A percentile compares a stretch with the other conserved stretches of the same genome.
Evolutionary conservation across 2,329 filamentous ascomycete genomes (phyloP).

Genomic region (Sordariomycetes sp.): DNA sequence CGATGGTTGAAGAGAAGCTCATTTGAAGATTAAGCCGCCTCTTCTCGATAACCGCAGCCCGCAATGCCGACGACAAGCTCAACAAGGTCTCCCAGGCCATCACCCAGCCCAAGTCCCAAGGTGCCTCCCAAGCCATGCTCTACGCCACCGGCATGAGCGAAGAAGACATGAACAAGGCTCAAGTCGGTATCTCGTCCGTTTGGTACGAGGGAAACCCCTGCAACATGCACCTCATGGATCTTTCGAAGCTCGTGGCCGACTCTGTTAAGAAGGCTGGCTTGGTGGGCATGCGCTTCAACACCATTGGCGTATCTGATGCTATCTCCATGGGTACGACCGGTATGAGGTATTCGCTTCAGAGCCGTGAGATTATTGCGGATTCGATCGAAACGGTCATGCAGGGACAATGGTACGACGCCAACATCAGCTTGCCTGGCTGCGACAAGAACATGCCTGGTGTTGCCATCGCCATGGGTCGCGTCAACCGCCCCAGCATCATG

Average conservation of each 20-base stretch:
- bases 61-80: slow-evolving; percentile 43
- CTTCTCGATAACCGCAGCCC: slow-evolving; percentile 39
- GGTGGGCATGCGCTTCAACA: slow-evolving; percentile 97
- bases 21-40: slow-evolving; percentile 35
- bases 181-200: slow-evolving; percentile 94
- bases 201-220: slow-evolving; percentile 98
- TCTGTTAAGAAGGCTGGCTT: slow-evolving; percentile 63
- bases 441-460: slow-evolving; percentile 99
- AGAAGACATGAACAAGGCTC: slow-evolving; percentile 87
- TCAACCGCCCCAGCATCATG: slow-evolving; percentile 94
- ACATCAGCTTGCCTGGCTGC: slow-evolving; percentile 92
- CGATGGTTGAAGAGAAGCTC: too few relatives aligned
- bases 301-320: slow-evolving; percentile 91
- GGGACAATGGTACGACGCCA: slow-evolving; percentile 97
- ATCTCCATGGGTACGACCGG: slow-evolving; percentile 98
- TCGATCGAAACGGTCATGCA: slow-evolving; percentile 99
- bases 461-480: slow-evolving; percentile 84
- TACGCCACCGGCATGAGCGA: slow-evolving; percentile 88
- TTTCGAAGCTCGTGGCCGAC: slow-evolving; percentile 65
- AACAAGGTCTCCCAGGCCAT: slow-evolving; percentile 80
- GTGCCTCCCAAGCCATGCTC: slow-evolving; percentile 97
- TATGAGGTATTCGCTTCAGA: slow-evolving; percentile 94
- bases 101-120: slow-evolving; percentile 96
- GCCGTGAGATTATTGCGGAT: slow-evolving; percentile 92
- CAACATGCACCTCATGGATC: slow-evolving; percentile 95